A percentile compares a stretch with the other conserved stretches of the same genome.
Conservation (phyloP, 1,139 yeast genomes). For the Zygoascus hellenicus region DNA sequence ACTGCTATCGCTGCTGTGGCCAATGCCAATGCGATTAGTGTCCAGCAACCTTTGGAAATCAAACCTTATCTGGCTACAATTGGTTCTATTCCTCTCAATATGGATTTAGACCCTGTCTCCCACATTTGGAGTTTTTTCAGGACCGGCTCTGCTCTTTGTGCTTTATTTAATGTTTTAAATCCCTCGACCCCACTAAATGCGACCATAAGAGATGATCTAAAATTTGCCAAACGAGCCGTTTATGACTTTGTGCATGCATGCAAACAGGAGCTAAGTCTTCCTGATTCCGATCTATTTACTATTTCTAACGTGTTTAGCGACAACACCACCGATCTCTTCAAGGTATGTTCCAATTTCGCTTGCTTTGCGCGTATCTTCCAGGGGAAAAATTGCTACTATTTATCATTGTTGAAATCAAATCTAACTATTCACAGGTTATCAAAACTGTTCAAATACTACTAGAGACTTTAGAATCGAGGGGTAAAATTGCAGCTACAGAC, state of each 20-base stretch:
- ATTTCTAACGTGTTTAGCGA: slow-evolving; percentile 86
- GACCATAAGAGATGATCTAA: slow-evolving; percentile 48
- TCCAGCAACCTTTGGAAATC: background rate
- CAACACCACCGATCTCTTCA: slow-evolving; percentile 69
- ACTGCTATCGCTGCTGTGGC: slow-evolving; percentile 9
- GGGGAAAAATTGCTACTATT: background rate
- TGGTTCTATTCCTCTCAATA: slow-evolving; percentile 29
- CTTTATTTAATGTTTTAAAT: slow-evolving; percentile 61
- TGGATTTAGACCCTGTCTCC: slow-evolving; percentile 75
- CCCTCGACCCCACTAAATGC: slow-evolving; percentile 34
- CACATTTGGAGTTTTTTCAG: slow-evolving; percentile 84
- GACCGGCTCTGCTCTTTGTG: slow-evolving; percentile 88
- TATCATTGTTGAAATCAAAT: too few species aligned
- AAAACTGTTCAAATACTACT: slow-evolving; percentile 62
- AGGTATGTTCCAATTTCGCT: slow-evolving; percentile 27
- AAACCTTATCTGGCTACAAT: slow-evolving; percentile 13
- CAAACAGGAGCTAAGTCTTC: slow-evolving; percentile 64
- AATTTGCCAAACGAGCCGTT: slow-evolving; percentile 81
- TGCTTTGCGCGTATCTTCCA: background rate
- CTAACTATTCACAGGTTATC: slow-evolving; percentile 38
- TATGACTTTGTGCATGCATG: slow-evolving; percentile 89
- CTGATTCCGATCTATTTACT: slow-evolving; percentile 81
- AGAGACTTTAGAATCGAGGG: slow-evolving; percentile 33
- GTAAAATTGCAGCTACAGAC: slow-evolving; percentile 18
- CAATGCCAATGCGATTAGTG: background rate